Conservation (phyloP, 2,329 filamentous ascomycete genomes). For the Ceratocystiopsis brevicomis region DNA sequence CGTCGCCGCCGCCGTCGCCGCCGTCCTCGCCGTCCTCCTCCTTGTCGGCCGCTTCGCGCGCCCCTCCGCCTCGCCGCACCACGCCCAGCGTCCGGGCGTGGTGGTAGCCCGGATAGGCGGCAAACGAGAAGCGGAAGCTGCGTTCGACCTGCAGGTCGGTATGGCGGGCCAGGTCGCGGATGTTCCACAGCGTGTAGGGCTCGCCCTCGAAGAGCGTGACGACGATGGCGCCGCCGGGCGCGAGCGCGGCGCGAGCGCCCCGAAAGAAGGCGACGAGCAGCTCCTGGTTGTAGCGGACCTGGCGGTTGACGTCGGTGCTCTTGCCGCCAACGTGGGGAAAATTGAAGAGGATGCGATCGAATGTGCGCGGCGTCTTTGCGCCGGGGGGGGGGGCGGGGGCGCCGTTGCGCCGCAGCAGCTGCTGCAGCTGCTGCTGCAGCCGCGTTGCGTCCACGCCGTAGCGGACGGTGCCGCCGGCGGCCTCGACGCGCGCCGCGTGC, state of each 20-base stretch:
- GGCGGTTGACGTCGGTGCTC: constrained; percentile 80
- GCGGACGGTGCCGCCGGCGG: constrained; percentile 26
- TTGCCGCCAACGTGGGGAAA: constrained; percentile 93
- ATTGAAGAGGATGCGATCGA: constrained; percentile 79
- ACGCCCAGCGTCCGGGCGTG: constrained; percentile 58
- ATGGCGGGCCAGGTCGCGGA: constrained; percentile 70
- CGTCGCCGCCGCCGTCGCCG: background rate
- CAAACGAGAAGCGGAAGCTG: constrained; percentile 50
- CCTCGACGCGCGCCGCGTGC: constrained; percentile 35
- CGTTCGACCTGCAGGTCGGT: constrained; percentile 48
- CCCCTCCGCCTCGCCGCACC: constrained; percentile 24
- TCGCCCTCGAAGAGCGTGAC: constrained; percentile 85
- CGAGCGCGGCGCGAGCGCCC: constrained; percentile 30
- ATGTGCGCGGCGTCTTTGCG: constrained; percentile 21
- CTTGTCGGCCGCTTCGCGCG: constrained; percentile 13
- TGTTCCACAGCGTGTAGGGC: constrained; percentile 91
- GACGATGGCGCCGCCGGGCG: constrained; percentile 43
- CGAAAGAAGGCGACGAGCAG: constrained; percentile 52
- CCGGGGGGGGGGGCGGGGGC: too few species aligned
- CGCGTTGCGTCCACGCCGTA: constrained; percentile 43
- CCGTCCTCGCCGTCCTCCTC: background rate
- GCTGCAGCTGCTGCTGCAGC: too few species aligned
- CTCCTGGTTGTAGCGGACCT: constrained; percentile 81
- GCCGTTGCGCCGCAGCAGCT: too few species aligned
- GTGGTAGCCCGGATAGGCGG: constrained; percentile 52